phyloP scores from a whole-genome alignment of 2,329 filamentous ascomycete species.

The Pestalotiopsis sp. region DNA sequence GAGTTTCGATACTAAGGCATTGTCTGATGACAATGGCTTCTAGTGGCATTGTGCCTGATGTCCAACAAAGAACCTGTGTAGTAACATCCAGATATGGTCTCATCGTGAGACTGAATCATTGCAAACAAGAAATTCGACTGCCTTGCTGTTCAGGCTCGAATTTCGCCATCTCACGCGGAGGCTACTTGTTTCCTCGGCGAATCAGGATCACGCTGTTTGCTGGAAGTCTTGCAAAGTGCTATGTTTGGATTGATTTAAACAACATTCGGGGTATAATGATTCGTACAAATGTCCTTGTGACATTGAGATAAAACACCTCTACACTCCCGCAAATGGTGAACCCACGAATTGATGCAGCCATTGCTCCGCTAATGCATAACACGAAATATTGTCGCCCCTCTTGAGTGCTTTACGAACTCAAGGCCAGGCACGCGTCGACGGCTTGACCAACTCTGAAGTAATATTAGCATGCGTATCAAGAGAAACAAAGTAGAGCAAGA shows the following conservation, averaged over 20 bases:
- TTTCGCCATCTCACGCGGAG: too few species aligned
- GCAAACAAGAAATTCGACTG: too few species aligned
- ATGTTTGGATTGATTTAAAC: background rate
- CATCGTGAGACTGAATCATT: too few species aligned
- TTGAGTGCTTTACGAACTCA: conserved; percentile 46
- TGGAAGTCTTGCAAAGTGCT: background rate
- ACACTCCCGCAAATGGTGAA: background rate
- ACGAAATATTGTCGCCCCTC: background rate
- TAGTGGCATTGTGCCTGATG: too few species aligned
- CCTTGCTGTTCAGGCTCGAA: too few species aligned
- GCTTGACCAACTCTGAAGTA: conserved; percentile 66
- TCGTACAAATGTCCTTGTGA: conserved; percentile 2
- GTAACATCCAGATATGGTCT: too few species aligned
- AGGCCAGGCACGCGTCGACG: conserved; percentile 82
- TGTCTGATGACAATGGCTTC: too few species aligned
- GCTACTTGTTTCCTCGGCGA: too few species aligned
- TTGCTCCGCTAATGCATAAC: conserved; percentile 13
- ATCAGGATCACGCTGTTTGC: too few species aligned
- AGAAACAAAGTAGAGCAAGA: conserved; percentile 9
- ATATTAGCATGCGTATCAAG: background rate
- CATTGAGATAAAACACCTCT: background rate
- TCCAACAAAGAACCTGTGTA: too few species aligned
- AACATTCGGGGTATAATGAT: conserved; percentile 10
- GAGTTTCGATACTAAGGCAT: too few species aligned
- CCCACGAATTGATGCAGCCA: conserved; percentile 8